Evolutionary conservation across 495 filamentous ascomycete species (phyloP), one percentile per base, ranked within the genome.

Genomic region (Aspergillus haitiensis): DNA sequence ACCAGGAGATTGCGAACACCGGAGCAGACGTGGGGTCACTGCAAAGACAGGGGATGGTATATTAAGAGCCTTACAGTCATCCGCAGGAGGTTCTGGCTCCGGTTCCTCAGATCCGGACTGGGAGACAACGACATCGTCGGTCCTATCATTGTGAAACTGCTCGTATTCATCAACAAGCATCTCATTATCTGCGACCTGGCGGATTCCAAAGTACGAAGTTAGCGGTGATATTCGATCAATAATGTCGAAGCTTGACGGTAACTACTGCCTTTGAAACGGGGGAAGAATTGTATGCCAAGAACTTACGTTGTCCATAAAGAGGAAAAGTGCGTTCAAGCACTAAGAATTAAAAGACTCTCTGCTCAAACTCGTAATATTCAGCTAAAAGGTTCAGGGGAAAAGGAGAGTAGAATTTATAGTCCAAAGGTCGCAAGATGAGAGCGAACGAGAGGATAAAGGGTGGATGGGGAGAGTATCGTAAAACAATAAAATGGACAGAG

Each of bases 51-150:
- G 6, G 51, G 40, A 54, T 46, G 62, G 49, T 46, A 53, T 34
- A 56, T 48, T 40, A 66, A 53, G 52, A 40, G 35, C 78, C 85
- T 65, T 81, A 91, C 88, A 85, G 73, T 96, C 90, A 76, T 85
- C 85, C 52, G 91, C 91, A 51, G 79, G 74, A 56, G 82, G 77
- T 59, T 79, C 75, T 31, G 79, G 70, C 52, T 80, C 77, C 64
- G 79, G 71, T 63, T 85, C 83, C 42, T 78, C 72, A 36, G 76
- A 80, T 55, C 80, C 84, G 32, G 83, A 88, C 52, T 89, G 86
- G 63, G 84, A 87, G 73, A 97, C 95, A 72, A 90, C 89, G 60
- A 90, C 87, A 65, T 93, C 86, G 71, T 93, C 87, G 56, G 90
- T 87, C 70, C 89, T 87, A 71, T 96, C 94, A 75, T 86, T 83